Conservation (phyloP, 495 filamentous ascomycete species). For the Podospora comata region DNA sequence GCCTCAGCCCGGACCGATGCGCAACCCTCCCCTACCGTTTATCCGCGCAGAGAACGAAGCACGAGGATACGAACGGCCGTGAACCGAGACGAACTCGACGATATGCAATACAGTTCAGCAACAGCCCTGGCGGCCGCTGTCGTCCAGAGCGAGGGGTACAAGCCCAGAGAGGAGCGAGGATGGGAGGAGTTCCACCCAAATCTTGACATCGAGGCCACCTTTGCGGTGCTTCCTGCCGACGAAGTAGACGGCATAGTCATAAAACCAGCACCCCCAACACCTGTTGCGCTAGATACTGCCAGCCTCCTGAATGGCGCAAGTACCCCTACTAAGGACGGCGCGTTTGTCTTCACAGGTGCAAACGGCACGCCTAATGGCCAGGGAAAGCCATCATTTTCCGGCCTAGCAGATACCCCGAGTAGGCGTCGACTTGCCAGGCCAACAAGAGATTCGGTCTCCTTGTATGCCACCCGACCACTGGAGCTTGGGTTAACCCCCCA, state of each 20-base stretch:
- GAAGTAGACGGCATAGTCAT: slow-evolving; percentile 70
- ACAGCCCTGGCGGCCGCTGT: slow-evolving; percentile 80
- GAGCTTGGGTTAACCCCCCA: slow-evolving; percentile 40
- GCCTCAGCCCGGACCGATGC: slow-evolving; percentile 32
- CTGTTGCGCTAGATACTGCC: slow-evolving; percentile 29
- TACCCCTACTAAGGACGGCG: slow-evolving; percentile 39
- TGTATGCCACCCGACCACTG: slow-evolving; percentile 45
- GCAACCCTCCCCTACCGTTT: slow-evolving; percentile 41
- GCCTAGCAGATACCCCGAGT: slow-evolving; percentile 37
- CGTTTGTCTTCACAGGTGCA: slow-evolving; percentile 10
- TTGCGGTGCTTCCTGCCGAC: slow-evolving; percentile 74
- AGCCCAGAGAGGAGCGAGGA: slow-evolving; percentile 90
- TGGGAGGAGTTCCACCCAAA: slow-evolving; percentile 98
- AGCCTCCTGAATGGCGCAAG: slow-evolving; percentile 34
- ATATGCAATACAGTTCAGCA: slow-evolving; percentile 67
- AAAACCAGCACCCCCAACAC: slow-evolving; percentile 45
- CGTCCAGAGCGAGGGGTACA: slow-evolving; percentile 90
- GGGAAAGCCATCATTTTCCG: slow-evolving; percentile 29
- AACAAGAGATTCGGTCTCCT: slow-evolving; percentile 45
- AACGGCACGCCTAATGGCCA: slow-evolving; percentile 30
- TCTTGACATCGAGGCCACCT: slow-evolving; percentile 76
- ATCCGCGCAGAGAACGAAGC: slow-evolving; percentile 50
- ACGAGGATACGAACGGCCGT: slow-evolving; percentile 51
- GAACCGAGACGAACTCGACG: slow-evolving; percentile 45
- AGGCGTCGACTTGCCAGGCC: slow-evolving; percentile 48